Percentiles rank a stretch among this genome's conserved stretches.
Conservation (phyloP, 495 filamentous ascomycete species). For the Paragyromitra xinjiangensis region DNA sequence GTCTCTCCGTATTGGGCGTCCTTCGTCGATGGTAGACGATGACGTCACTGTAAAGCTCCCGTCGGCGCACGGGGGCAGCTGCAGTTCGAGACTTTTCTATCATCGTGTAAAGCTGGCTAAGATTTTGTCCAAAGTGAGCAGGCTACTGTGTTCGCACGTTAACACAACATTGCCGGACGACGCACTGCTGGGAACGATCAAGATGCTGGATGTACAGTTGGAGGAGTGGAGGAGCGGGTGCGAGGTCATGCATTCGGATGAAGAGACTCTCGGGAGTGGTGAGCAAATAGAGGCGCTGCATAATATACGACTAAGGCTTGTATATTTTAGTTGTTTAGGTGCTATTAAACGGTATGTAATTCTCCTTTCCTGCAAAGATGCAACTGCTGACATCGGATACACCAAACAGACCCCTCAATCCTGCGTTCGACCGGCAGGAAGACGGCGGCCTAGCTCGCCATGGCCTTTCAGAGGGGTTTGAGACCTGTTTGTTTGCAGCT, state of each 20-base stretch:
- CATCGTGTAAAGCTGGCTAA: conserved; percentile 70
- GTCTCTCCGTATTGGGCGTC: conserved; percentile 85
- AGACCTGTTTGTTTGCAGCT: conserved; percentile 83
- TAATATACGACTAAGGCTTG: conserved; percentile 84
- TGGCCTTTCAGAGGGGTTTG: background rate
- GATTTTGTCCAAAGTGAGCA: conserved; percentile 91
- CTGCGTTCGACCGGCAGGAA: conserved; percentile 25
- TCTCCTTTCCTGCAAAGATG: background rate
- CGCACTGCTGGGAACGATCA: conserved; percentile 88
- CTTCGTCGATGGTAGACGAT: conserved; percentile 90
- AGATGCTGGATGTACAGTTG: conserved; percentile 85
- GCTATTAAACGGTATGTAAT: conserved; percentile 79
- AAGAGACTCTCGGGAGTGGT: conserved; percentile 85
- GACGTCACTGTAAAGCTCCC: conserved; percentile 96
- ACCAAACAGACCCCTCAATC: conserved; percentile 23
- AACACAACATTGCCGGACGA: conserved; percentile 86
- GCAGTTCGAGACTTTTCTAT: conserved; percentile 55
- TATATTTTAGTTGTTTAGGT: conserved; percentile 93
- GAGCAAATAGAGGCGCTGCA: conserved; percentile 87
- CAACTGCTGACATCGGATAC: no score
- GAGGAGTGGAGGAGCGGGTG: conserved; percentile 95
- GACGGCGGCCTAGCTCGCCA: background rate
- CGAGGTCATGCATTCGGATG: conserved; percentile 85
- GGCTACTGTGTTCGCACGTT: conserved; percentile 84
- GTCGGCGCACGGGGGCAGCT: conserved; percentile 81